Percentiles rank a stretch among this genome's conserved stretches.
These are phyloP conservation scores for Xylariaceae sp. DNA, from an alignment of 2,329 filamentous ascomycete species.

Conservation along the genomic window DNA sequence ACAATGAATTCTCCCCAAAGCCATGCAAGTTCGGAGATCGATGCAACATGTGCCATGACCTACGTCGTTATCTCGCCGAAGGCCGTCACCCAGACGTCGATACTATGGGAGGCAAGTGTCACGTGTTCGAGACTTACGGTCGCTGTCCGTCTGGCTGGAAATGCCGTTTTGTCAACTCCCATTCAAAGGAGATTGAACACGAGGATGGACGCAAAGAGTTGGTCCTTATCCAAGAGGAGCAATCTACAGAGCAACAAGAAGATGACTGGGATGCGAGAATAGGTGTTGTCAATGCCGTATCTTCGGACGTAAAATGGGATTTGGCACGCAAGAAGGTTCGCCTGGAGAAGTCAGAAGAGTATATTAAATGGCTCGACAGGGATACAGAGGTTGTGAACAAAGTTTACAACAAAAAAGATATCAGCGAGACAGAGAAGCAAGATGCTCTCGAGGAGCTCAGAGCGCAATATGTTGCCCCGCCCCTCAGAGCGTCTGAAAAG, in stretches of 20 bases:
- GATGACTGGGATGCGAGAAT: slow-evolving; percentile 44
- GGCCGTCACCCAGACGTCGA: slow-evolving; percentile 76
- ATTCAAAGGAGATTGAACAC: slow-evolving; percentile 74
- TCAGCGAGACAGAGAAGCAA: slow-evolving; percentile 39
- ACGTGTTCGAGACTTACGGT: slow-evolving; percentile 72
- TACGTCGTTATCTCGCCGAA: slow-evolving; percentile 79
- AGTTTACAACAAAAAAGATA: slow-evolving; percentile 42
- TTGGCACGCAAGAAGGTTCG: slow-evolving; percentile 68
- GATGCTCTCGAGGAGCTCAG: slow-evolving; percentile 59
- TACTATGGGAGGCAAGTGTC: slow-evolving; percentile 74
- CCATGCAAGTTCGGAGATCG: slow-evolving; percentile 73
- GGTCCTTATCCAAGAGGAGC: slow-evolving; percentile 58
- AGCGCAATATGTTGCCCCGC: slow-evolving; percentile 79
- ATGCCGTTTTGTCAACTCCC: slow-evolving; percentile 83
- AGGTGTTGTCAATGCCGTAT: slow-evolving; percentile 73
- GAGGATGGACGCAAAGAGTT: slow-evolving; percentile 82
- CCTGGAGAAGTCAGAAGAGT: slow-evolving; percentile 70
- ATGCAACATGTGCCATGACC: slow-evolving; percentile 78
- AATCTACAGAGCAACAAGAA: slow-evolving; percentile 41
- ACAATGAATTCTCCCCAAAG: slow-evolving; percentile 75
- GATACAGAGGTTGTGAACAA: slow-evolving; percentile 50
- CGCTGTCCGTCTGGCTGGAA: slow-evolving; percentile 86
- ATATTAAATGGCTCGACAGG: slow-evolving; percentile 72
- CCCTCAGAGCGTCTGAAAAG: slow-evolving; percentile 89
- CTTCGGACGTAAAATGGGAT: slow-evolving; percentile 65